Evolutionary conservation across 2,329 filamentous ascomycete genomes (phyloP).

Genomic region (Clarireedia monteithiana): DNA sequence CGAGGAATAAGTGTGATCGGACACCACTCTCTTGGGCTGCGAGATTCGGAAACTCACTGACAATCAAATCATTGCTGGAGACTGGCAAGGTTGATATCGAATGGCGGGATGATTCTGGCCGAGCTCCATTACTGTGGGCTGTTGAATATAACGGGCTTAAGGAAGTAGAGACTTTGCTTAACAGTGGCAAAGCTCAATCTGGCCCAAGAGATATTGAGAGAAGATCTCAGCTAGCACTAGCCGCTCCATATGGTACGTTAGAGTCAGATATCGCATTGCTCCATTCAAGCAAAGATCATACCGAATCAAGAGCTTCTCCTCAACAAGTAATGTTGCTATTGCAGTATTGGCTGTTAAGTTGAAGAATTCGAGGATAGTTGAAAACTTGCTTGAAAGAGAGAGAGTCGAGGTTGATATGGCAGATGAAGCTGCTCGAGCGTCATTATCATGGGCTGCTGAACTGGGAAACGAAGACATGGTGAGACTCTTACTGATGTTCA

Average conservation of each 20-base stretch:
- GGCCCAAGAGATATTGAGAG: background rate
- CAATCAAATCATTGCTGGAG: background rate
- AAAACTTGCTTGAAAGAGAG: background rate
- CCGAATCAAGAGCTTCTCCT: no score
- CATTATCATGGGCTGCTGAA: constrained; percentile 3
- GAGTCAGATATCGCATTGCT: no score
- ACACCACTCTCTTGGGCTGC: background rate
- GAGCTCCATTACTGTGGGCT: constrained; percentile 1
- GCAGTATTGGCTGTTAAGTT: no score
- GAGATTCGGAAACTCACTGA: background rate
- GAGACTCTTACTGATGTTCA: constrained; percentile 10
- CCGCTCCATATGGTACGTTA: no score
- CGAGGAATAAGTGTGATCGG: constrained; percentile 19
- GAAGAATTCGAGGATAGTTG: background rate
- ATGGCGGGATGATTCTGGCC: background rate
- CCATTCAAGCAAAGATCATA: no score
- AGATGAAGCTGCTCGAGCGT: background rate
- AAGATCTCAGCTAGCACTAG: no score
- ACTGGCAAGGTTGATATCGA: background rate
- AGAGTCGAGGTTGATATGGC: constrained; percentile 11
- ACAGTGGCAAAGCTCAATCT: constrained; percentile 2
- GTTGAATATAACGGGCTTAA: background rate
- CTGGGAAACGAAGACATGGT: constrained; percentile 9
- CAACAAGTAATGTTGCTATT: no score
- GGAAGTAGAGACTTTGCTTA: constrained; percentile 6